Conservation (phyloP, 108 stramenopile species). For the Chaetoceros muelleri region DNA sequence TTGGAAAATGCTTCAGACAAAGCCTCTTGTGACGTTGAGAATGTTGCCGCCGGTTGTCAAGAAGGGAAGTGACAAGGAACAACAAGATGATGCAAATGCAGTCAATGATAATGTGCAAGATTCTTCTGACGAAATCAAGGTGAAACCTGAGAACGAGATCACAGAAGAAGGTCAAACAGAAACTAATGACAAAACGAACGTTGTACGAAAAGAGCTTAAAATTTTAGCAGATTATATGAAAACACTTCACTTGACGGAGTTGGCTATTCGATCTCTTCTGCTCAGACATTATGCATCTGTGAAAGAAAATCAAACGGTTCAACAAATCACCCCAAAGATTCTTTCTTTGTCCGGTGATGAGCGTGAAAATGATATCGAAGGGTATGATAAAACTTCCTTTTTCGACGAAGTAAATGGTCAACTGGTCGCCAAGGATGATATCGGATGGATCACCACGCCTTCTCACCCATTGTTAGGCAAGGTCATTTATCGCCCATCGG, state of each 20-base stretch:
- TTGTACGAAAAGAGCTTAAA: no score
- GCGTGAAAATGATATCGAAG: slow-evolving; percentile 40
- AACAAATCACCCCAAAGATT: slow-evolving; percentile 31
- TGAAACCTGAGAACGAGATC: not conserved
- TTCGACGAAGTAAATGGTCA: not conserved
- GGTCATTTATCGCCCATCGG: slow-evolving; percentile 45
- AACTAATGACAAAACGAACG: no score
- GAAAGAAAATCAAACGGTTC: slow-evolving; percentile 15
- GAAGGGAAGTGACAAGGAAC: slow-evolving; percentile 12
- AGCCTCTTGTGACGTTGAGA: slow-evolving; percentile 18
- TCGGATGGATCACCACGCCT: slow-evolving; percentile 36
- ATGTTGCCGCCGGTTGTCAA: slow-evolving; percentile 8
- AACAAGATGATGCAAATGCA: not conserved
- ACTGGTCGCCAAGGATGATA: slow-evolving; percentile 14
- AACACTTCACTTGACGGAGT: slow-evolving; percentile 52
- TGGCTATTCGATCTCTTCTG: slow-evolving; percentile 38
- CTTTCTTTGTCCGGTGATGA: slow-evolving; percentile 74
- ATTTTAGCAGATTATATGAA: slow-evolving; percentile 41
- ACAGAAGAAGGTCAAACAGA: slow-evolving; percentile 9
- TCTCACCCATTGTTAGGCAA: slow-evolving; percentile 36
- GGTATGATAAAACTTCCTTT: slow-evolving; percentile 46
- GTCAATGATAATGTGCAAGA: not conserved
- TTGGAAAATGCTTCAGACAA: slow-evolving; percentile 20
- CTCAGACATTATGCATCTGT: slow-evolving; percentile 31
- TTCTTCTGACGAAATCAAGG: not conserved